Conservation (phyloP, 345 rosid species). For the Populus nigra region DNA sequence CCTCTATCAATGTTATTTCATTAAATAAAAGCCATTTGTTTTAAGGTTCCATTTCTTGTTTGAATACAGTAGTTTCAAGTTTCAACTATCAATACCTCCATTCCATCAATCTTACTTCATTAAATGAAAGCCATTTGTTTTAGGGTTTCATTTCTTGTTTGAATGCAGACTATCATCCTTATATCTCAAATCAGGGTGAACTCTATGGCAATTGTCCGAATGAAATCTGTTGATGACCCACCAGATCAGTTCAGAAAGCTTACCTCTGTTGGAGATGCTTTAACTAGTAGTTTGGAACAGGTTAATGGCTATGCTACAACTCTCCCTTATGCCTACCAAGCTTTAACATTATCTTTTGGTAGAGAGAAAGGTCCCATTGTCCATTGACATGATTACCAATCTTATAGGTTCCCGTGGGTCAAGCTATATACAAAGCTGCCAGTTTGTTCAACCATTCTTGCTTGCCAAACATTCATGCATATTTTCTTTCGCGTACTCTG, state of each 20-base stretch:
- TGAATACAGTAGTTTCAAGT: background rate
- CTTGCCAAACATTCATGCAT: slow-evolving; percentile 79
- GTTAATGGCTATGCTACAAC: slow-evolving; percentile 32
- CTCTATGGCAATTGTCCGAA: slow-evolving; percentile 65
- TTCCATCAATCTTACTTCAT: background rate
- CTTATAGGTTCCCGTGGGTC: slow-evolving; percentile 68
- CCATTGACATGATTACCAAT: no score
- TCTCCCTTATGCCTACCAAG: no score
- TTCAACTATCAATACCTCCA: background rate
- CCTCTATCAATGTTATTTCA: background rate
- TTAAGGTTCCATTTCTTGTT: background rate
- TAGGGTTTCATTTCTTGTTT: slow-evolving; percentile 15
- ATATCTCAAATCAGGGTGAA: slow-evolving; percentile 78
- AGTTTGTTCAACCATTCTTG: slow-evolving; percentile 92
- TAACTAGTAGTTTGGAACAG: slow-evolving; percentile 65
- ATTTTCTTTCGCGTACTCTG: slow-evolving; percentile 76
- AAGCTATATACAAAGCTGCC: slow-evolving; percentile 65
- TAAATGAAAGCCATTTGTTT: background rate
- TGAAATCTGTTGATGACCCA: slow-evolving; percentile 49
- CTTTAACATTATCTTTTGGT: background rate
- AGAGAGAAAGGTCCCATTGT: background rate
- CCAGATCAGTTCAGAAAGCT: slow-evolving; percentile 36
- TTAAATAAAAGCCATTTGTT: background rate
- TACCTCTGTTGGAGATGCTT: slow-evolving; percentile 31
- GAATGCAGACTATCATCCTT: slow-evolving; percentile 57